A percentile compares a stretch with the other conserved stretches of the same genome.
Conservation (phyloP, 805 yeast species). For the Aciculoconidium aculeatum region DNA sequence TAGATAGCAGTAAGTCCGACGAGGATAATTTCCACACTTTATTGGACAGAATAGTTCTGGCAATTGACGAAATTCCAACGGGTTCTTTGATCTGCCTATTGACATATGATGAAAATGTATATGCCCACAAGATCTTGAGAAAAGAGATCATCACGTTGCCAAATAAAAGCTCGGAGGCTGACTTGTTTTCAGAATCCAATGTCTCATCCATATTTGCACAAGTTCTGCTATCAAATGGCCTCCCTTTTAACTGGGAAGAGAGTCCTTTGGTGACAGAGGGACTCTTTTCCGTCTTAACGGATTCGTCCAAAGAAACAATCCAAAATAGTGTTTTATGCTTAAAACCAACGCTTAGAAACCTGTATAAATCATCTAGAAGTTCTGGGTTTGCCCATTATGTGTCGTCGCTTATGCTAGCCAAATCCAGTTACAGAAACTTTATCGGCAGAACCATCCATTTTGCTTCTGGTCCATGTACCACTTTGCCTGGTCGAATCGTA, state of each 20-base stretch:
- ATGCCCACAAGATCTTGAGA: conserved; percentile 14
- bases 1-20: conserved; percentile 18
- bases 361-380: conserved; percentile 27
- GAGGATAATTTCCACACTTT: conserved; percentile 12
- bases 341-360: conserved; percentile 18
- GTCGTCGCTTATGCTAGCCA: conserved; percentile 16
- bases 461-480: conserved; percentile 35
- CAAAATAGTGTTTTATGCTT: conserved; percentile 9
- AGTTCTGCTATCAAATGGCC: conserved; percentile 1
- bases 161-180: conserved; percentile 1
- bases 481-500: conserved; percentile 30
- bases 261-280: conserved; percentile 8
- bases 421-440: conserved; percentile 14
- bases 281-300: conserved; percentile 8
- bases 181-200: no score
- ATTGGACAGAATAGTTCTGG: conserved; percentile 9
- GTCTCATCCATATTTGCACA: conserved; percentile 4
- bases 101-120: conserved; percentile 24
- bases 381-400: conserved; percentile 31
- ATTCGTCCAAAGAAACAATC: conserved; percentile 7
- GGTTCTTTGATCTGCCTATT: conserved; percentile 19
- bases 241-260: conserved; percentile 8
- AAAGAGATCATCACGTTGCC: neutral
- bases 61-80: conserved; percentile 13
- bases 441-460: conserved; percentile 26